Evolutionary conservation across 106 monocot species (phyloP), one percentile per base, ranked within the genome.

Genomic region (Allium fistulosum): DNA sequence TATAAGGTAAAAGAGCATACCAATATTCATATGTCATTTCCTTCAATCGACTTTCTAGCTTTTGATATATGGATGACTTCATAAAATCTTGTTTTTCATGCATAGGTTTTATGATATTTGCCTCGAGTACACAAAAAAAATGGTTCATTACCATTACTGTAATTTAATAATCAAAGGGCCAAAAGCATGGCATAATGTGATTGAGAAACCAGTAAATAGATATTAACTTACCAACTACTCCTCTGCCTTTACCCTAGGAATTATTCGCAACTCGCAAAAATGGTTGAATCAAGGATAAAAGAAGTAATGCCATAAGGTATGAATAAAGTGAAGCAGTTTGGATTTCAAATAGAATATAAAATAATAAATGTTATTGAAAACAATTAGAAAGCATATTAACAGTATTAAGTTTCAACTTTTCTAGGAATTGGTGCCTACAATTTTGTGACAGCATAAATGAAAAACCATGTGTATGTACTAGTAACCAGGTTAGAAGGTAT

Each of bases 31-130:
- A 49, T 48, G 88, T 80, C 88, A 92, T 92, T 22, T 83, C 78
- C 66, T 74, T 88, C 67, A 92, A 69, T n/a, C 92, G 88, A 11
- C 15, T 61, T 72, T 92, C 92, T 11, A 92, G 80, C 63, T 73
- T 85, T 49, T 75, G 72, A 72, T 67, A 92, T 70, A 92, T 76
- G 16, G 53, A 62, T 61, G 92, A 85, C 72, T 74, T 88, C 67
- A 88, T 88, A 77, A 92, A 92, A 74, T 83, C 88, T 62, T 92
- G 92, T 71, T 92, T 92, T 66, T 92, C 80, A 80, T 92, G 92
- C 58, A 87, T 88, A 59, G 92, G 88, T 64, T 85, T 83, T 16
- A 92, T 75, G 48, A 85, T 85, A 51, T 92, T 85, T 51, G 85
- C 80, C 71, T 92, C 88, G 51, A 92, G 65, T n/a, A 92, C 82